Base-by-base conservation (phyloP, 805 yeast genomes). In the Ogataea methylovora region DNA sequence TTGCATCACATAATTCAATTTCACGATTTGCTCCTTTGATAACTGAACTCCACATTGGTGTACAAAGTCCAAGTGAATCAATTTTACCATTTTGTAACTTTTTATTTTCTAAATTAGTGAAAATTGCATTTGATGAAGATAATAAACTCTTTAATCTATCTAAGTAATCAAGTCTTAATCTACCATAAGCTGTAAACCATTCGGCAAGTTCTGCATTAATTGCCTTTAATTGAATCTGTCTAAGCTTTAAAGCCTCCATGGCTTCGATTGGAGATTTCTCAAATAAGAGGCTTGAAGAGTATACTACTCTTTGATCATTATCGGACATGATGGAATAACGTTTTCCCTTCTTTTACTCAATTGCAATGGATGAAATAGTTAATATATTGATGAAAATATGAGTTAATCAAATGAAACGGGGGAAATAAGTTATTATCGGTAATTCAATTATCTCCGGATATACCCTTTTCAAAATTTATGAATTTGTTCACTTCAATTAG, bases 131-230 rank as follows among this genome's bases (percentile, higher is more conserved):
- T 25, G 67, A 67, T 30, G 24, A 61, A 41, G 36, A 54, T 43
- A 44, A 59, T 39, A 52, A 45, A 41, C 42, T 58, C 48, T 67
- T 67, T 42, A 76, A 59, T 43, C 70, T 73, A 24, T 61, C 61
- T 10, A 70, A 67, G 46, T 76, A 75, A 29, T 46, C 52, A 32
- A 63, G 63, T 46, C 67, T 67, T 22, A 73, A 54, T 22, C 69
- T 60, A 27, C 73, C 64, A 36, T 76, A 63, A 18, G 71, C 76
- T 26, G 71, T 67, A 36, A 83, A 64, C 67, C 84, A 71, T 27
- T 64, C 67, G 25, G 83, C 76, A 41, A 84, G 65, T 33, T 73
- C 78, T 37, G 70, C 71, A 47, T 80, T 80, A 32, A 77, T 58
- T 29, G 65, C 48, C 45, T 71, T 69, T 30, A 78, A 74, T 44